Base-by-base conservation (phyloP, 2,329 filamentous ascomycete species). In the Dendrostoma leiphaemia region DNA sequence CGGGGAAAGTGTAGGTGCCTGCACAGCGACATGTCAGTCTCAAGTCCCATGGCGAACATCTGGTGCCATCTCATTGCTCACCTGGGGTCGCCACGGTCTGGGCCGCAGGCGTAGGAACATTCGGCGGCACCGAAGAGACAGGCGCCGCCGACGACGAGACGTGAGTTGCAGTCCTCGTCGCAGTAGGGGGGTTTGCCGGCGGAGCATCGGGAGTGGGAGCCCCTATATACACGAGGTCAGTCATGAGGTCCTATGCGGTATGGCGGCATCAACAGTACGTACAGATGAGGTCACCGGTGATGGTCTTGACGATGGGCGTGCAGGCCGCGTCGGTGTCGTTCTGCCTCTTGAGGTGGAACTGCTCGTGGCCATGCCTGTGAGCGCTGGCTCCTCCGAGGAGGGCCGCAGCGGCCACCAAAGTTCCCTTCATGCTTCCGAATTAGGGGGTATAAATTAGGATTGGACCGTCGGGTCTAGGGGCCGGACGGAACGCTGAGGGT, bases 281-380 rank as follows among this genome's bases (percentile, higher is more conserved):
- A 89, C 87, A 74, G 61, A 82, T 87, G 53, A 83, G 72, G 67
- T 82, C 77, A 67, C 88, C 88, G 64, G 82, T 85, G 74, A 82
- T 80, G 67, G 86, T 90, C 70, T 81, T 82, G 73, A 85, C 88
- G 76, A 88, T 83, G 69, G 89, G 91, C 61, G 81, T 87, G 82
- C 89, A 93, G 59, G 80, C 80, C 46, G 78, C 69, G 31, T 73
- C 74, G 59, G 69, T 71, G 61, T 71, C 64, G 63, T 69, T 68
- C 61, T 63, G 67, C 66, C 74, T 76, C 76, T 78, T 78, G 23
- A 29, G n/a, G 67, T 85, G 82, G 67, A 85, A 78, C 48, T 77
- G 75, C 56, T 72, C 72, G 72, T 88, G 85, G 56, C 72, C 78
- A 64, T 85, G 84, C 61, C 44, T 46, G 28, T 46, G 23, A 61